Evolutionary conservation across 495 filamentous ascomycete genomes (phyloP).

Genomic region (Xylaria intraflava): DNA sequence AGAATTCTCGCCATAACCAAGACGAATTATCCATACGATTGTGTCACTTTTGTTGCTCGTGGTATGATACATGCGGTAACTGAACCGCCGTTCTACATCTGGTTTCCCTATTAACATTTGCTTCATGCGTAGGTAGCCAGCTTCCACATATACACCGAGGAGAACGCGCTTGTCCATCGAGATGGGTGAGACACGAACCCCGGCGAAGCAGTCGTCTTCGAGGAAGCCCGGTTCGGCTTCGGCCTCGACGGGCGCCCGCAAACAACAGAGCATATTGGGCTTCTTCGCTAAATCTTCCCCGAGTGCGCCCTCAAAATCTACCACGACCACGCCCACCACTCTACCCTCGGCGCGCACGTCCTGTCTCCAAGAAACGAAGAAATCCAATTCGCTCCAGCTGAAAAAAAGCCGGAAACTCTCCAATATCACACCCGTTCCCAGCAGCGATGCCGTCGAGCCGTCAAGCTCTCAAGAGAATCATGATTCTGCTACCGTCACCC

Average conservation of each 20-base stretch:
- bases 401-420: conserved; percentile 30
- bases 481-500: conserved; percentile 25
- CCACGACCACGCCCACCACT: conserved; percentile 17
- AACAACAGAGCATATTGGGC: conserved; percentile 75
- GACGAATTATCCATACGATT: not conserved
- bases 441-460: conserved; percentile 60
- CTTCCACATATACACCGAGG: not conserved
- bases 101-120: not conserved
- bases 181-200: conserved; percentile 33
- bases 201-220: conserved; percentile 37
- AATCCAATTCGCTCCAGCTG: conserved; percentile 35
- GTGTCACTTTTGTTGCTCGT: not conserved
- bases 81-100: not conserved
- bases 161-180: not conserved
- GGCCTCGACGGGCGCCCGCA: conserved; percentile 37
- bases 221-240: conserved; percentile 31
- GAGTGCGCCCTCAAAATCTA: conserved; percentile 6
- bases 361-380: conserved; percentile 39
- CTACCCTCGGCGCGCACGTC: conserved; percentile 21
- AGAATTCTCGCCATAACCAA: not conserved
- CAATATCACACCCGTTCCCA: conserved; percentile 67
- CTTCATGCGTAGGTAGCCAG: no score
- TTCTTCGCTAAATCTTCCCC: conserved; percentile 66
- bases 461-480: conserved; percentile 53
- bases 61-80: not conserved